These are phyloP conservation scores for Candida sithepensis DNA, from an alignment of 805 yeast species.

Conservation along the genomic window DNA sequence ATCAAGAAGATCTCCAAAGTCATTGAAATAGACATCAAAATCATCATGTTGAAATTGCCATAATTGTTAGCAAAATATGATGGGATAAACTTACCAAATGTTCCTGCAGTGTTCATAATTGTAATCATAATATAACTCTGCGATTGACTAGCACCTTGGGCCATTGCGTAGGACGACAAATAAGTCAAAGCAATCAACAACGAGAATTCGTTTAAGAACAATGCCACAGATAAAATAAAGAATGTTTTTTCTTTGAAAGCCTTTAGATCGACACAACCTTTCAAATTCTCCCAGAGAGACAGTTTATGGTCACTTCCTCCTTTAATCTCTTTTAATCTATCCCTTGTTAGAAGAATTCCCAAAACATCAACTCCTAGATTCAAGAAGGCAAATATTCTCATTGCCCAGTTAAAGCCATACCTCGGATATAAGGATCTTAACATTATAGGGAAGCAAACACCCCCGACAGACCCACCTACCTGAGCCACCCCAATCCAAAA, in stretches of 20 bases:
- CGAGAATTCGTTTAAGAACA: constrained; percentile 37
- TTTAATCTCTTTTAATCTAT: constrained; percentile 27
- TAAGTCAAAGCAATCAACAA: constrained; percentile 39
- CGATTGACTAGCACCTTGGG: constrained; percentile 41
- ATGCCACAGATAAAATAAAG: constrained; percentile 35
- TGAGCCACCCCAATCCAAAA: constrained; percentile 29
- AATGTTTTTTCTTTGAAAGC: constrained; percentile 38
- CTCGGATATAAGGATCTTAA: constrained; percentile 40
- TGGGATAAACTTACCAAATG: constrained; percentile 33
- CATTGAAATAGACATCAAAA: constrained; percentile 44
- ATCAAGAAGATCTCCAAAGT: constrained; percentile 44
- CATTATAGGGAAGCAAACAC: constrained; percentile 56
- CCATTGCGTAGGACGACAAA: constrained; percentile 50
- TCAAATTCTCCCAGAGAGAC: constrained; percentile 3
- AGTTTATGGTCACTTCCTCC: constrained; percentile 34
- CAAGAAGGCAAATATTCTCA: constrained; percentile 44
- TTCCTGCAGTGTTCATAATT: constrained; percentile 42
- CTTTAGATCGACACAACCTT: constrained; percentile 25
- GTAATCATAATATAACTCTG: constrained; percentile 46
- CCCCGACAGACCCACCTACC: constrained; percentile 66
- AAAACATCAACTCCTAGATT: constrained; percentile 17
- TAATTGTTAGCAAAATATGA: constrained; percentile 32
- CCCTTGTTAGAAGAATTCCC: constrained; percentile 32
- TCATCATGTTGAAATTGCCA: constrained; percentile 53
- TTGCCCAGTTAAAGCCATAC: constrained; percentile 59